A percentile compares a stretch with the other conserved stretches of the same genome.
These are phyloP conservation scores for Cutaneotrichosporon cutaneum DNA, from an alignment of 1,284 basidiomycete species.

Conservation along the genomic window DNA sequence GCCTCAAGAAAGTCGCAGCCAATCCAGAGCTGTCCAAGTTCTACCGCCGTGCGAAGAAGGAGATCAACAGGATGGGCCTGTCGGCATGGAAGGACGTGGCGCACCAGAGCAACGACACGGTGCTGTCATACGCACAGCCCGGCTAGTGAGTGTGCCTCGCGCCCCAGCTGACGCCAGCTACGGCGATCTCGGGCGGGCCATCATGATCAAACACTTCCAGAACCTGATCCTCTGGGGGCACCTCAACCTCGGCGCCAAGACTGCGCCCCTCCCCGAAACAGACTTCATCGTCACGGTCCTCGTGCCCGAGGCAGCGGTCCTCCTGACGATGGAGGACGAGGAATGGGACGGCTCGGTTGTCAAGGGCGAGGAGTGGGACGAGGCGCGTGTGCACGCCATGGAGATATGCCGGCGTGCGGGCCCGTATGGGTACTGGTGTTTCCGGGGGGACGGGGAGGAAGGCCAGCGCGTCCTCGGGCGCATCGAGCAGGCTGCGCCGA, in stretches of 20 bases:
- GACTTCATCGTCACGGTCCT: conserved; percentile 46
- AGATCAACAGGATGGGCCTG: conserved; percentile 30
- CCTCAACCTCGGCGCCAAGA: conserved; percentile 18
- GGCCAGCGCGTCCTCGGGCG: conserved; percentile 10
- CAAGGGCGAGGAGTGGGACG: conserved; percentile 17
- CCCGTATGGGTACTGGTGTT: conserved; percentile 37
- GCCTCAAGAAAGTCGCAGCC: conserved; percentile 31
- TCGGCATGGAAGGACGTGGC: conserved; percentile 25
- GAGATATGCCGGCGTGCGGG: conserved; percentile 30
- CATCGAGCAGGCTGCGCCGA: neutral
- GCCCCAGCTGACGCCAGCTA: conserved; percentile 35
- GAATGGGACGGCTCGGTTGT: conserved; percentile 14
- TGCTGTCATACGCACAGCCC: conserved; percentile 18
- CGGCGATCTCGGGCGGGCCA: conserved; percentile 38
- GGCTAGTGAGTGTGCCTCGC: conserved; percentile 44
- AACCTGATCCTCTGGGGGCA: conserved; percentile 33
- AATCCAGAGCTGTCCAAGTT: conserved; percentile 28
- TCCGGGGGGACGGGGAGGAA: conserved; percentile 23
- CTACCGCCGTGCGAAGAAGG: conserved; percentile 21
- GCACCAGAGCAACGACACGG: conserved; percentile 25
- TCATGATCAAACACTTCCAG: conserved; percentile 38
- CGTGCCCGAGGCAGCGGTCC: conserved; percentile 43
- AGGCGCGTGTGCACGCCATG: conserved; percentile 23
- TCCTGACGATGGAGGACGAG: conserved; percentile 44
- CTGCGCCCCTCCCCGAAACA: conserved; percentile 29